Evolutionary conservation across 208 protist genomes (phyloP).

Genomic region (Trypanosoma congolense): DNA sequence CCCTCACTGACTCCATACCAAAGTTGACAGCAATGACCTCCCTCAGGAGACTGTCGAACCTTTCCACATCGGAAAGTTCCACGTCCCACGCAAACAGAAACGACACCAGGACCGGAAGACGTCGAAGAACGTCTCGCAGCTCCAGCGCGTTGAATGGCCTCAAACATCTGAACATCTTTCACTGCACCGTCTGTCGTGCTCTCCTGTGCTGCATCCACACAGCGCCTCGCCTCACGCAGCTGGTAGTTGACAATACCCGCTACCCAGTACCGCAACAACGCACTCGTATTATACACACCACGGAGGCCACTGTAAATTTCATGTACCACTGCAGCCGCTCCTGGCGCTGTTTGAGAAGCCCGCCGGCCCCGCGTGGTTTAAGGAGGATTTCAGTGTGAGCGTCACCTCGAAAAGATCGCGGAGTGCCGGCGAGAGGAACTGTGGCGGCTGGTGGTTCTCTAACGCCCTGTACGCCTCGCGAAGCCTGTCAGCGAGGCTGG

Average conservation of each 20-base stretch:
- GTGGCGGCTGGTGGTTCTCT: not conserved
- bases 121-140: conserved; percentile 4
- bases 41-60: not conserved
- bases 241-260: conserved; percentile 11
- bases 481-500: not conserved
- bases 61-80: not conserved
- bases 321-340: conserved; percentile 14
- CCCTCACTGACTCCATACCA: not conserved
- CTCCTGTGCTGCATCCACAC: not conserved
- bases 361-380: not conserved
- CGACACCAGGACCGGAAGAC: conserved; percentile 8
- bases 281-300: conserved; percentile 6
- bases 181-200: not conserved
- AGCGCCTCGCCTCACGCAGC: conserved; percentile 5
- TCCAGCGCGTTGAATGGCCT: conserved; percentile 12
- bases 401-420: conserved; percentile 17
- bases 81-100: conserved; percentile 9
- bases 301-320: conserved; percentile 1
- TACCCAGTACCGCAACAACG: conserved; percentile 15
- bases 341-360: conserved; percentile 1
- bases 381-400: conserved; percentile 10
- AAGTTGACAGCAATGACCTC: not conserved
- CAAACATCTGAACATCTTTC: not conserved
- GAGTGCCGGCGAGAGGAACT: not conserved
- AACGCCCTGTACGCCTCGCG: not conserved